Evolutionary conservation across 495 filamentous ascomycete genomes (phyloP), one percentile per base, ranked within the genome.

Genomic region (Trypethelium eluteriae): DNA sequence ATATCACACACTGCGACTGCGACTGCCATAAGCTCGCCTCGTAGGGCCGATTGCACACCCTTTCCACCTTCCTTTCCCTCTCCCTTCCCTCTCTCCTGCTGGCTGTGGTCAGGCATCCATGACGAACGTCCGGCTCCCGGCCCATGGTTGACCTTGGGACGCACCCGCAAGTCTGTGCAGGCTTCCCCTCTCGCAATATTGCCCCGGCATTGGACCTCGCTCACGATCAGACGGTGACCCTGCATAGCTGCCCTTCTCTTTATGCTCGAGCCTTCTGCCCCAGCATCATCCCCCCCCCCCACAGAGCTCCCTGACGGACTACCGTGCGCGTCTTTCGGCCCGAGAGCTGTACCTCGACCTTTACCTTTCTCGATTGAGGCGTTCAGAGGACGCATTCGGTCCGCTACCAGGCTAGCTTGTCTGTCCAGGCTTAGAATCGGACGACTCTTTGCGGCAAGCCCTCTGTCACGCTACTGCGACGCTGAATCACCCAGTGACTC

Each of bases 391-490:
- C 53, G 25, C 53, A 34, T 5, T 59, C 53, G 53, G 53, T 59
- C 53, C 53, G 53, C 53, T 7, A 44, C 7, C 7, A 44, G 53
- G 25, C 53, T 59, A 32, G 53, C 5, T 59, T 59, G 32, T 59
- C 36, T 14, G 53, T 36, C 53, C 53, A 59, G 53, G 53, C 53
- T 59, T 32, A 36, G 36, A 59, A 59, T 59, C 53, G 53, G 53
- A 59, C 53, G 53, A 59, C 53, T 59, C 2, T 32, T 59, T 59
- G 53, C 53, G 53, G 53, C 53, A 59, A 59, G 53, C 53, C 53
- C 25, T 59, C 36, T 59, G 53, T 59, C 53, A 36, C 53, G 53
- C 53, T 59, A 59, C 53, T 59, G 53, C 53, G 53, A 59, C 53
- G 53, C 53, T 32, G 53, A 59, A 59, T 59, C 53, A 59, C 53